A percentile compares a stretch with the other conserved stretches of the same genome.
Conservation (phyloP, 2,329 filamentous ascomycete genomes). For the Coleophoma eucalyptorum region DNA sequence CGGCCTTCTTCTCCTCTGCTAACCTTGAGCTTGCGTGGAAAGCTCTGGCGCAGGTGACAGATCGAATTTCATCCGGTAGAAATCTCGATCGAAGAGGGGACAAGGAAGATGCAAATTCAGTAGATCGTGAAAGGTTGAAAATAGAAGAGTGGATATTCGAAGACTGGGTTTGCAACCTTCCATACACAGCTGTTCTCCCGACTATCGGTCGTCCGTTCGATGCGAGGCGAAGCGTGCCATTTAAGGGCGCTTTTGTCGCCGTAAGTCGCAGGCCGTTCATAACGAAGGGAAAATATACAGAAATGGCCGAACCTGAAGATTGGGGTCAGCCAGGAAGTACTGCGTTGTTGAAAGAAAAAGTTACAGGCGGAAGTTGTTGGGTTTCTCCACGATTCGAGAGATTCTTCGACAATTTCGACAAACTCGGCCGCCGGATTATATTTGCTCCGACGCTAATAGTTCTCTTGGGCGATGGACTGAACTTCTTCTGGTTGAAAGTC, state of each 20-base stretch:
- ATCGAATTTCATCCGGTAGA: slow-evolving; percentile 28
- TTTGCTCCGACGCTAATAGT: no score
- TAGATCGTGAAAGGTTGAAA: slow-evolving; percentile 20
- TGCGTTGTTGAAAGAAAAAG: slow-evolving; percentile 7
- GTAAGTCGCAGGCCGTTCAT: slow-evolving; percentile 26
- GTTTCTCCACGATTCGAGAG: not conserved
- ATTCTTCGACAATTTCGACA: no score
- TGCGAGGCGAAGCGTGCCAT: slow-evolving; percentile 23
- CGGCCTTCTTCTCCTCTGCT: slow-evolving; percentile 19
- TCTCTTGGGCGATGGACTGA: no score
- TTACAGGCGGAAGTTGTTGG: slow-evolving; percentile 11
- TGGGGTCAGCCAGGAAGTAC: not conserved
- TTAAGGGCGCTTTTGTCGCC: slow-evolving; percentile 18
- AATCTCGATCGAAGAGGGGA: slow-evolving; percentile 32
- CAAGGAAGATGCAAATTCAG: slow-evolving; percentile 31
- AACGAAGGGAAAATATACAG: slow-evolving; percentile 6
- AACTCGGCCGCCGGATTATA: no score
- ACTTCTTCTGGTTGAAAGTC: no score
- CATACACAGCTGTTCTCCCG: slow-evolving; percentile 24
- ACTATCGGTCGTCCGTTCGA: slow-evolving; percentile 27
- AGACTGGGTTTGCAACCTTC: slow-evolving; percentile 26
- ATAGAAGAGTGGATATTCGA: slow-evolving; percentile 20
- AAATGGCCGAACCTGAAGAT: not conserved
- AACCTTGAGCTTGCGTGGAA: slow-evolving; percentile 21
- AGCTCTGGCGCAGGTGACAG: slow-evolving; percentile 9